These are phyloP conservation scores for Hypomyces rosellus DNA, from an alignment of 2,329 filamentous ascomycete species.

Conservation along the genomic window DNA sequence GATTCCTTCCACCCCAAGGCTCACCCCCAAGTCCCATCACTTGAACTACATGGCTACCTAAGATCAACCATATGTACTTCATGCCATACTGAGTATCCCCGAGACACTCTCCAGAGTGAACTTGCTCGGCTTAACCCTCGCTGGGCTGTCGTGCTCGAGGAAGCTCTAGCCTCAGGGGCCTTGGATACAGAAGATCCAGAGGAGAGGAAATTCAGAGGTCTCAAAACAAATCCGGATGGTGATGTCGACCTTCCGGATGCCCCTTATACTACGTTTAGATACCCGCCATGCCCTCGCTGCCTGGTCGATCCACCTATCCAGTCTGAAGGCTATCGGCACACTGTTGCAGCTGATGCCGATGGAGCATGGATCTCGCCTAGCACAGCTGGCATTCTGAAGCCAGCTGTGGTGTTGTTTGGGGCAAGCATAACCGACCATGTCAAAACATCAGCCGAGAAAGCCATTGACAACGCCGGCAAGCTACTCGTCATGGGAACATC, in stretches of 20 bases:
- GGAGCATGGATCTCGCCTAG: conserved; percentile 67
- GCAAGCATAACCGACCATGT: conserved; percentile 69
- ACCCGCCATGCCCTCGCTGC: conserved; percentile 82
- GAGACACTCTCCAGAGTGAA: conserved; percentile 68
- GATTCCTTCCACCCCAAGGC: conserved; percentile 83
- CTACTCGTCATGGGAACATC: conserved; percentile 82
- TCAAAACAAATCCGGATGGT: conserved; percentile 87
- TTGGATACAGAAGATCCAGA: conserved; percentile 70
- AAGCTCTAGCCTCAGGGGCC: conserved; percentile 67
- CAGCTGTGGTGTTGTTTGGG: conserved; percentile 93
- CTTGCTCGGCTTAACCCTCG: conserved; percentile 75
- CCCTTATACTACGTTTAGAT: conserved; percentile 83
- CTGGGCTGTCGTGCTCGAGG: conserved; percentile 71
- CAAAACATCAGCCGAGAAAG: conserved; percentile 70
- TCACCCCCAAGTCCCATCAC: conserved; percentile 66
- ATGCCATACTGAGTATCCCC: conserved; percentile 65
- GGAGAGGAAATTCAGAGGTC: conserved; percentile 59
- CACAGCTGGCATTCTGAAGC: conserved; percentile 78
- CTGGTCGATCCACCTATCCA: conserved; percentile 54
- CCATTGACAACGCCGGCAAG: conserved; percentile 68
- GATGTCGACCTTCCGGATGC: conserved; percentile 86
- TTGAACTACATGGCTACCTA: conserved; percentile 90
- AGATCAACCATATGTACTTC: conserved; percentile 73
- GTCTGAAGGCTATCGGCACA: conserved; percentile 46
- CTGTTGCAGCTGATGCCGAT: conserved; percentile 67